Percentiles rank a stretch among this genome's conserved stretches.
These are phyloP conservation scores for Colletotrichum sp. DNA, from an alignment of 2,329 filamentous ascomycete species.

Conservation along the genomic window DNA sequence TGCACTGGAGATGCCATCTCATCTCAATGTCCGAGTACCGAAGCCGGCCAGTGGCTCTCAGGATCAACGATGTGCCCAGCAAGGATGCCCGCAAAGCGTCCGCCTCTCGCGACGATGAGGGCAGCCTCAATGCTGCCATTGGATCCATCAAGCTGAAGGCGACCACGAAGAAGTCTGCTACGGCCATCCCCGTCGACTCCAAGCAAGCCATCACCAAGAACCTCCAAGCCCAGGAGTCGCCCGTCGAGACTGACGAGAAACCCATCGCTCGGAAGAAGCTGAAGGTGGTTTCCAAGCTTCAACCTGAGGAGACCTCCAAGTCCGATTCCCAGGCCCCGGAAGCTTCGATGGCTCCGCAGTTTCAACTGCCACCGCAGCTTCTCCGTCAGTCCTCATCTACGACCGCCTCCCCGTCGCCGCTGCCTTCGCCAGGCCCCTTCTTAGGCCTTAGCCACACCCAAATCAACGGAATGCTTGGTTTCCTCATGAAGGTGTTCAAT, in stretches of 20 bases:
- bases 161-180: neutral
- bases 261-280: neutral
- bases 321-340: neutral
- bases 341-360: neutral
- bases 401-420: neutral
- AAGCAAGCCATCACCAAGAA: neutral
- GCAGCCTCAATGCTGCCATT: neutral
- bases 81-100: neutral
- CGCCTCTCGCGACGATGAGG: neutral
- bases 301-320: neutral
- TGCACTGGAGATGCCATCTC: conserved; percentile 8
- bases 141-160: neutral
- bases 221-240: neutral
- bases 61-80: neutral
- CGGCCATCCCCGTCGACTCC: neutral
- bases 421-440: neutral
- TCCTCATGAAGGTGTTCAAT: neutral
- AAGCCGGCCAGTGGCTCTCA: neutral
- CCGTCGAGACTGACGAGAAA: neutral
- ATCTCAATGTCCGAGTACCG: neutral
- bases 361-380: neutral
- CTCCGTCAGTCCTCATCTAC: neutral
- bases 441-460: neutral
- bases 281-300: neutral
- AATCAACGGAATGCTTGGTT: neutral